Evolutionary conservation across 73 alveolate genomes (phyloP).

Genomic region (Paramecium tetraurelia): DNA sequence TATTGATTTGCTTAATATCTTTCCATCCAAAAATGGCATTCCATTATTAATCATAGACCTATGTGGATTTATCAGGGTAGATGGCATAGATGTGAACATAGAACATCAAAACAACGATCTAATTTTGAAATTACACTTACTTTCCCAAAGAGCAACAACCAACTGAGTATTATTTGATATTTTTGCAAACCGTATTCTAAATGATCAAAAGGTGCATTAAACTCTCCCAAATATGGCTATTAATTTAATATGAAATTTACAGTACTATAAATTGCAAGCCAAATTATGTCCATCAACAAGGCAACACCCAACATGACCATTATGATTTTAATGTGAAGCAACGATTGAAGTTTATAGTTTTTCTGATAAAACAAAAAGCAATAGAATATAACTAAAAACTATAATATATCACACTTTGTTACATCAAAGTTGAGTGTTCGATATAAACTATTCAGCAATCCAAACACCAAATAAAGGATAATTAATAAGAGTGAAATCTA

Average conservation of each 20-base stretch:
- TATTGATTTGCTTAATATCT: background rate
- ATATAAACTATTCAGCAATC: background rate
- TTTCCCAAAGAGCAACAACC: background rate
- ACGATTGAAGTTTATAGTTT: background rate
- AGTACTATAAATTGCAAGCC: slow-evolving; percentile 34
- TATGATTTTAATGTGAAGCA: slow-evolving; percentile 17
- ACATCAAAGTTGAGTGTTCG: background rate
- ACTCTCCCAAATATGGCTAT: slow-evolving; percentile 25
- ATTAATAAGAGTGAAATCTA: background rate
- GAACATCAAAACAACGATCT: background rate
- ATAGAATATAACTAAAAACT: slow-evolving; percentile 26
- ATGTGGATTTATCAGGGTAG: slow-evolving; percentile 37
- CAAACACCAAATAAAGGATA: background rate
- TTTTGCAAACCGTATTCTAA: background rate
- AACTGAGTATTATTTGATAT: background rate
- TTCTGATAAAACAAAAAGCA: slow-evolving; percentile 19
- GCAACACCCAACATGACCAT: slow-evolving; percentile 6
- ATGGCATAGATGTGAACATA: slow-evolving; percentile 41
- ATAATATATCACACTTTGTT: background rate
- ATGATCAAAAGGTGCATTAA: slow-evolving; percentile 23
- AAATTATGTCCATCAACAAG: background rate
- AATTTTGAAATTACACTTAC: background rate
- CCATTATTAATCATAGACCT: slow-evolving; percentile 46
- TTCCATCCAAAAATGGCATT: slow-evolving; percentile 23
- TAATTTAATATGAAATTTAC: background rate